phyloP scores from a whole-genome alignment of 2,329 filamentous ascomycete genomes.

The Trichoderma atroviride region DNA sequence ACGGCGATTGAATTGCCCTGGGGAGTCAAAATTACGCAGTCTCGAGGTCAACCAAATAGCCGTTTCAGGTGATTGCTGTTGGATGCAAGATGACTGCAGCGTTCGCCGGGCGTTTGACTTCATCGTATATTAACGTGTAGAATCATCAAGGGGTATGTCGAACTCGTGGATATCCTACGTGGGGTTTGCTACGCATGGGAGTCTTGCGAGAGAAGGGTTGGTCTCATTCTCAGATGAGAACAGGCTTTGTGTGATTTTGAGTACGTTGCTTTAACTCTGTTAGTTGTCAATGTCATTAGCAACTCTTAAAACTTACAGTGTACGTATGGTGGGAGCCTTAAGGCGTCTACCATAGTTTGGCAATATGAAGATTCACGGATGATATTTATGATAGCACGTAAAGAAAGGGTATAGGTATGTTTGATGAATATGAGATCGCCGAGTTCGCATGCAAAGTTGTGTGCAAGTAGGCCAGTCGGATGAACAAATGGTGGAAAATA shows the following conservation, averaged over 20 bases:
- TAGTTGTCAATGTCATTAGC: not conserved
- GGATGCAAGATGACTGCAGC: not conserved
- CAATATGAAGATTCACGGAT: not conserved
- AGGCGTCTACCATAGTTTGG: not conserved
- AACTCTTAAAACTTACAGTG: not conserved
- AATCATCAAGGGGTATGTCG: not conserved
- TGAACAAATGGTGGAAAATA: not conserved
- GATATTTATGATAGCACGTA: not conserved
- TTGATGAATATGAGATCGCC: not conserved
- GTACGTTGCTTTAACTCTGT: not conserved
- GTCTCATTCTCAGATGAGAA: not conserved
- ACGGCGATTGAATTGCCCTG: not conserved
- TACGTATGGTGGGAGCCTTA: not conserved
- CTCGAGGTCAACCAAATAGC: not conserved
- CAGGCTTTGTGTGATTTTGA: not conserved
- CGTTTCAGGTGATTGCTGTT: not conserved
- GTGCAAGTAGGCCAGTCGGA: not conserved
- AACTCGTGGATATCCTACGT: not conserved
- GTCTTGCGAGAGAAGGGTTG: not conserved
- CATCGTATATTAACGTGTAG: not conserved
- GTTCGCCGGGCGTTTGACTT: not conserved
- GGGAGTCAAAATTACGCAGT: not conserved
- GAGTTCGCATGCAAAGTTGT: not conserved
- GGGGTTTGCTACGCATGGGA: not conserved
- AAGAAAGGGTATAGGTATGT: not conserved